A percentile compares a stretch with the other conserved stretches of the same genome.
phyloP scores from a whole-genome alignment of 768 basidiomycete species.

The Trametes maxima region DNA sequence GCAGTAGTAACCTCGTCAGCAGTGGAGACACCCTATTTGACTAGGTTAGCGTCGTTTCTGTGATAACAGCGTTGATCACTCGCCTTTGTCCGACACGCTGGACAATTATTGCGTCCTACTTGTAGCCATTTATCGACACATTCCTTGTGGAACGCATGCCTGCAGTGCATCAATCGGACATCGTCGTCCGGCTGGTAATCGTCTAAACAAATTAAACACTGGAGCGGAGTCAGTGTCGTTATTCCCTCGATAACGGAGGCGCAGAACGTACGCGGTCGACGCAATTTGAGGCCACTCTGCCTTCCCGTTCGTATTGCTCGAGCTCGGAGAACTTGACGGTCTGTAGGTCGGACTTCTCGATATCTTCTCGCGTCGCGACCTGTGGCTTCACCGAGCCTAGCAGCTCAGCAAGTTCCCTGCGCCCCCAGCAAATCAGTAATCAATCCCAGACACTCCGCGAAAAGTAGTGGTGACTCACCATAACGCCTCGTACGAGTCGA shows the following conservation, averaged over 20 bases:
- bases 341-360: constrained; percentile 81
- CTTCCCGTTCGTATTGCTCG: constrained; percentile 56
- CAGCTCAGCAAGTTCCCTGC: constrained; percentile 80
- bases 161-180: constrained; percentile 77
- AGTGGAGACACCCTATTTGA: constrained; percentile 24
- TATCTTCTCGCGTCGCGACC: constrained; percentile 81
- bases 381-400: constrained; percentile 83
- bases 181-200: constrained; percentile 82
- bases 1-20: constrained; percentile 14
- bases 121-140: constrained; percentile 89
- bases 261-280: constrained; percentile 65
- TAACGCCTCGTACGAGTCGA: constrained; percentile 81
- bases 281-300: constrained; percentile 75
- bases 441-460: neutral
- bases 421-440: neutral
- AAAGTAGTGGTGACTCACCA: constrained; percentile 49
- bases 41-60: neutral
- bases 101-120: constrained; percentile 87
- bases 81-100: constrained; percentile 83
- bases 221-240: neutral
- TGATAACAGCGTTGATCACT: constrained; percentile 11
- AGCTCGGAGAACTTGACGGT: constrained; percentile 56
- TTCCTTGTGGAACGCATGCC: constrained; percentile 85
- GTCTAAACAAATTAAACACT: constrained; percentile 88
- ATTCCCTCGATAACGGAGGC: neutral